A percentile compares a stretch with the other conserved stretches of the same genome.
Evolutionary conservation across 176 grass and related monocot genomes (phyloP).

Genomic region (Tuctoria greenei): DNA sequence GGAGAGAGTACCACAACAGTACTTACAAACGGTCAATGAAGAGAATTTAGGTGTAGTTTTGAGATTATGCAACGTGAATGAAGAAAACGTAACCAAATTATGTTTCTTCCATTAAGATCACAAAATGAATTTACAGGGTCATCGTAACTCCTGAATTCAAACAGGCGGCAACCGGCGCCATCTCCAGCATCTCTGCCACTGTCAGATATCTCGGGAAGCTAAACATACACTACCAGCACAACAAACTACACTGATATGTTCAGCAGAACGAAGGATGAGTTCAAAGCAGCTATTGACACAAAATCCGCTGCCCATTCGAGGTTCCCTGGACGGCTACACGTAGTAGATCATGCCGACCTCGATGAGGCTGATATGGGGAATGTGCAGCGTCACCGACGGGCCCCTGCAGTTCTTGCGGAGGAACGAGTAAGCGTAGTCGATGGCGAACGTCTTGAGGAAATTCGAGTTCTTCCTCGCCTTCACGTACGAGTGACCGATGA

Average conservation of each 20-base stretch:
- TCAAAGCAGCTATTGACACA: neutral
- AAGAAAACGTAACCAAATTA: neutral
- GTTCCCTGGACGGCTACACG: neutral
- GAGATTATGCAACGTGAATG: too few relatives aligned
- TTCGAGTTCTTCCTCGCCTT: slow-evolving; percentile 72
- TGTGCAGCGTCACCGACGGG: slow-evolving; percentile 55
- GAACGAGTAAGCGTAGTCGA: slow-evolving; percentile 66
- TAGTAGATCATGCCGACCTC: slow-evolving; percentile 89
- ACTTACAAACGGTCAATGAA: too few relatives aligned
- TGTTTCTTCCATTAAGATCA: neutral
- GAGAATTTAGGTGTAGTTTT: too few relatives aligned
- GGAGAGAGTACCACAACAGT: too few relatives aligned
- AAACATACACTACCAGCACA: neutral
- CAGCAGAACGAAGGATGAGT: neutral
- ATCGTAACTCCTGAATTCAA: neutral
- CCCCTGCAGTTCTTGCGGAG: slow-evolving; percentile 77
- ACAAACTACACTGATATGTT: slow-evolving; percentile 17
- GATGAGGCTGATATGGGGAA: slow-evolving; percentile 69
- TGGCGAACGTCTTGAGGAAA: slow-evolving; percentile 60
- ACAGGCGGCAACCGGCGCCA: neutral
- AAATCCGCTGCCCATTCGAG: neutral
- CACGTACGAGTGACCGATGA: slow-evolving; percentile 75
- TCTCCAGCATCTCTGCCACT: neutral
- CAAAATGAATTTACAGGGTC: slow-evolving; percentile 12
- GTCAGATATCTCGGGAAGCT: neutral